Evolutionary conservation across 306 rosid genomes (phyloP), one percentile per base, ranked within the genome.

Genomic region (Astragalus glycyphyllos): DNA sequence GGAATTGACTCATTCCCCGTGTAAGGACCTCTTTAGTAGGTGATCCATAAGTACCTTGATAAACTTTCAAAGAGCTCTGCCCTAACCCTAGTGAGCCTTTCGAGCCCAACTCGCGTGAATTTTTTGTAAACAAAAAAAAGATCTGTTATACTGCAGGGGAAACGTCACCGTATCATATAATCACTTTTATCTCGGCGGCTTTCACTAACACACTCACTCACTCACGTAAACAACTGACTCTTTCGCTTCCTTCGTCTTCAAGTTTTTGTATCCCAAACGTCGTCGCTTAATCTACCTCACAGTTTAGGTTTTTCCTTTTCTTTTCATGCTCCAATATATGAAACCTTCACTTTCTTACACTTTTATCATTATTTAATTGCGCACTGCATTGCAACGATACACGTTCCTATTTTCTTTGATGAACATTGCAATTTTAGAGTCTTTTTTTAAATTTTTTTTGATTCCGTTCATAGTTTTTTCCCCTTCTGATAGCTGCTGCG

Each of bases 331-430:
- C 35, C 6, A 17, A 0, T 40, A 26, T 11, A 5, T n/a, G 4
- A 56, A 56, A 26, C 13, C 61, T 11, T 31, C 41, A 29, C 62
- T 60, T 16, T 5, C 15, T 8, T 5, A 6, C 41, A 9, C n/a
- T 42, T 3, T 42, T 11, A 41, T 29, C 6, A 11, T 40, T 61
- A n/a, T 58, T 11, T 13, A 20, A 1, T 31, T 13, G 45, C 20
- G 45, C 37, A 62, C 51, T 41, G 50, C 51, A 62, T 62, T 62
- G 67, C 49, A 10, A 60, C 38, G 23, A 17, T 48, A 6, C 23
- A 6, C 14, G 54, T 48, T 37, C 4, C 67, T 34, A 58, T 14
- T 58, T 11, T 32, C 17, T 37, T 20, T 20, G 15, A 62, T 60
- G 51, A 17, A 60, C 49, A 5, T 10, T 61, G 9, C 48, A 60